Evolutionary conservation across 108 stramenopile species (phyloP), one percentile per base, ranked within the genome.

Genomic region (Hondaea fermentalgiana): DNA sequence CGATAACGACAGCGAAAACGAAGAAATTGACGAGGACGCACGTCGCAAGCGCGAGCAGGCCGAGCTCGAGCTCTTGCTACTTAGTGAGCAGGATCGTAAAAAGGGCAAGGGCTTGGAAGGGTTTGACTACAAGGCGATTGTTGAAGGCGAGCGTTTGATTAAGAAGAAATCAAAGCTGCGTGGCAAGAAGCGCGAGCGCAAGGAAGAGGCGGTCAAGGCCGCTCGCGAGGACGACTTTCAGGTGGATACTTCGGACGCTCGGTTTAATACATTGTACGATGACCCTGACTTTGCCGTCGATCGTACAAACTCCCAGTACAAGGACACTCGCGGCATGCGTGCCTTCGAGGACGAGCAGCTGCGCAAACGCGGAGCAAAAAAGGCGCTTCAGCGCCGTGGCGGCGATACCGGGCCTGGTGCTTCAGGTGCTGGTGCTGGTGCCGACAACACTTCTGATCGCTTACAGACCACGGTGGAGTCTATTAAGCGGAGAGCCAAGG

Each of bases 31-130:
- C 19, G 76, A 83, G 76, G 76, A 83, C 16, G 25, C 51, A 16
- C 45, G 76, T 0, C 76, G 76, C 76, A 83, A 83, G 76, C 76
- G 76, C 6, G 76, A 83, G 51, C 49, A 83, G 76, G 76, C 76
- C 51, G 76, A 83, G 28, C 76, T 83, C 0, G 76, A 83, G 76
- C 45, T 83, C 5, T 28, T 83, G 51, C 76, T 83, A 17, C n/a
- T 83, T 43, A 83, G 28, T 45, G 76, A 83, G 51, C 45, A 83
- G 23, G 51, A 83, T 35, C 76, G 76, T 1, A 83, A 83, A 83
- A 83, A 83, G 76, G 76, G 76, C 25, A n/a, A 23, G 49, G 76
- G 76, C 49, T 45, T 83, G 19, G 76, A 83, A 23, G 76, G 76
- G 3, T 83, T 83, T 53, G 76, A 83, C 23, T 83, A 21, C 76